Conservation (phyloP, 768 basidiomycete genomes). For the Boletus fagicola region DNA sequence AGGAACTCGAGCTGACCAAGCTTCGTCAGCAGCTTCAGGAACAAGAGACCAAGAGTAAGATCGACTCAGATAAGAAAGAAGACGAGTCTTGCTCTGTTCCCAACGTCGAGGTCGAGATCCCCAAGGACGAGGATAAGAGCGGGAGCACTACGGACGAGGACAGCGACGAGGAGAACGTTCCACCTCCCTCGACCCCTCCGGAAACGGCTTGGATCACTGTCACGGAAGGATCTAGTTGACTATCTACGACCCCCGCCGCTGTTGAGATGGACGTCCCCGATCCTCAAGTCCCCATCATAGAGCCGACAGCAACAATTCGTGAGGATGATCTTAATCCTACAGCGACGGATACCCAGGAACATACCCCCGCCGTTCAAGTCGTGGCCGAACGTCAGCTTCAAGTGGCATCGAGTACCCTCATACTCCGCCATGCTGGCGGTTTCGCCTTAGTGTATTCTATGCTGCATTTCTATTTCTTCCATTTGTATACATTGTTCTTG, state of each 20-base stretch:
- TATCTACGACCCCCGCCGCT: constrained; percentile 22
- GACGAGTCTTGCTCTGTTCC: constrained; percentile 25
- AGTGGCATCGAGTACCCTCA: constrained; percentile 25
- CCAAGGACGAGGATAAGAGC: constrained; percentile 32
- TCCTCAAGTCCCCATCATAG: constrained; percentile 23
- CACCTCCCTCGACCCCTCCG: constrained; percentile 31
- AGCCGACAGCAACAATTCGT: constrained; percentile 22
- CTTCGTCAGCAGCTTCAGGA: constrained; percentile 51
- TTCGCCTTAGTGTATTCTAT: constrained; percentile 39
- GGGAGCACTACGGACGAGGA: constrained; percentile 38
- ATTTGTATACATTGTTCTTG: constrained; percentile 43
- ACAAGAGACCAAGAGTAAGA: constrained; percentile 51
- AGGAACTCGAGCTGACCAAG: constrained; percentile 56
- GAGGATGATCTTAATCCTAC: constrained; percentile 21
- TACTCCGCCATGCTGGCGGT: constrained; percentile 36
- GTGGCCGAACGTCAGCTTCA: constrained; percentile 26
- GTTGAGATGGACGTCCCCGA: constrained; percentile 18
- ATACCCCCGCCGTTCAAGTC: constrained; percentile 19
- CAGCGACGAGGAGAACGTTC: constrained; percentile 43
- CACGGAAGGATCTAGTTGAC: constrained; percentile 31
- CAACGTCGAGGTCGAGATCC: constrained; percentile 1
- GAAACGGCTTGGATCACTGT: constrained; percentile 32
- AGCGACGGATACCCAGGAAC: constrained; percentile 23
- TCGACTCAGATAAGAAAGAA: constrained; percentile 45
- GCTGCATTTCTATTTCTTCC: constrained; percentile 43